Base-by-base conservation (phyloP, 495 filamentous ascomycete species). In the Apodospora peruviana region DNA sequence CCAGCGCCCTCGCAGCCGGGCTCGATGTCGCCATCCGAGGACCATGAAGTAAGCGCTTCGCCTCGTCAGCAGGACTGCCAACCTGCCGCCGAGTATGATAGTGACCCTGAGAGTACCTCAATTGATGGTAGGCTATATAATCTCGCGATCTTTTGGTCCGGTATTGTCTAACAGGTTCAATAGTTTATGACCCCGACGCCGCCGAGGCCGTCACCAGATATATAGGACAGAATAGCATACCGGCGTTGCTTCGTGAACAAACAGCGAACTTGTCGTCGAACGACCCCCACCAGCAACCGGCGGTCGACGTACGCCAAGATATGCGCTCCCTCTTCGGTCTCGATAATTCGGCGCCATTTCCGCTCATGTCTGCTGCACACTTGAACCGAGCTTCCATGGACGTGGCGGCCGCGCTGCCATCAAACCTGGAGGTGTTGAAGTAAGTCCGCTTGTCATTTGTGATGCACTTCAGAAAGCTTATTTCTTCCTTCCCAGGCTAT, bases 281-380 rank as follows among this genome's bases (percentile, higher is more conserved):
- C n/a, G n/a, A n/a, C 11, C 60, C 65, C 19, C 68, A 62, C 55
- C 70, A 75, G 42, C 68, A 66, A 40, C 66, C 67, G 44, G 73
- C 74, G 19, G 64, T 60, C 48, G 71, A 71, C 51, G 61, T 80
- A 37, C 72, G 75, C 43, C 65, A 69, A 56, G 86, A 84, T 52
- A 88, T 93, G 65, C 72, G 89, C 34, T 86, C 87, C 4, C 84
- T 91, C 22, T 75, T 93, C 32, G 88, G 86, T 10, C 77, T 93
- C n/a, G 87, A 91, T 58, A 90, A 89, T 51, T 86, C 88, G 47
- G 86, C 87, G 19, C 87, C 87, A 18, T 93, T 91, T 65, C 88
- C 88, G 18, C 84, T 93, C 50, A 88, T 88, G 75, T 87, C 85
- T 9, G 72, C 82, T 1, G 77, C 80, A 27, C 81, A 87, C 49